Percentiles rank a stretch among this genome's conserved stretches.
Conservation (phyloP, 176 grass and related monocot genomes). For the Raddia guianensis region DNA sequence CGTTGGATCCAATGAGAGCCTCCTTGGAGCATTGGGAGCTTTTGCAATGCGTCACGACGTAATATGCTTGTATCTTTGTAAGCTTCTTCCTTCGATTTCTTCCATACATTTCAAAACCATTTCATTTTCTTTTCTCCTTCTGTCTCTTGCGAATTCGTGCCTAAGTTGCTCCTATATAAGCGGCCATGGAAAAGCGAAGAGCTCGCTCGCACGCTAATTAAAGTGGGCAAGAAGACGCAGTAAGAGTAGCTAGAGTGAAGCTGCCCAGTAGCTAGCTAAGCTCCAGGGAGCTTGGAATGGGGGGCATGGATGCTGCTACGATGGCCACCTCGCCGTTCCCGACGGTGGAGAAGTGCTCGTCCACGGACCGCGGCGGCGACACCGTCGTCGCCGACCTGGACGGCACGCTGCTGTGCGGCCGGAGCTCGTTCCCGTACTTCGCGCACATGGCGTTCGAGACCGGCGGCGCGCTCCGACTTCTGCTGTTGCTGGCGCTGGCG, state of each 20-base stretch:
- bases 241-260: not conserved
- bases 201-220: constrained; percentile 3
- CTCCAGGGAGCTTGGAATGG: constrained; percentile 24
- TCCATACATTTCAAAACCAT: constrained; percentile 21
- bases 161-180: constrained; percentile 34
- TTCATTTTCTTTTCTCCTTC: not conserved
- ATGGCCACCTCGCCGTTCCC: constrained; percentile 51
- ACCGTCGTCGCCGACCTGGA: constrained; percentile 76
- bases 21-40: constrained; percentile 38
- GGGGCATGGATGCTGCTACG: not conserved
- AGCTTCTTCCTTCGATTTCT: constrained; percentile 43
- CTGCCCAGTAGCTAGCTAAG: not conserved
- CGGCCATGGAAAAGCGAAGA: constrained; percentile 7
- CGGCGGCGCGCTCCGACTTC: constrained; percentile 54
- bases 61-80: not conserved
- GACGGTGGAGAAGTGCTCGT: constrained; percentile 68
- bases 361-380: constrained; percentile 48
- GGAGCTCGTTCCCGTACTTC: constrained; percentile 85
- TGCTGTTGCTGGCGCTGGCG: constrained; percentile 52
- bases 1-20: constrained; percentile 41
- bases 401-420: constrained; percentile 65
- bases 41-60: not conserved
- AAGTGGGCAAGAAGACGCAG: not conserved
- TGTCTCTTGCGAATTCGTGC: not conserved
- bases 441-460: constrained; percentile 76